A percentile compares a stretch with the other conserved stretches of the same genome.
These are phyloP conservation scores for Sporopachydermia lactativora DNA, from an alignment of 805 yeast genomes.

Conservation along the genomic window DNA sequence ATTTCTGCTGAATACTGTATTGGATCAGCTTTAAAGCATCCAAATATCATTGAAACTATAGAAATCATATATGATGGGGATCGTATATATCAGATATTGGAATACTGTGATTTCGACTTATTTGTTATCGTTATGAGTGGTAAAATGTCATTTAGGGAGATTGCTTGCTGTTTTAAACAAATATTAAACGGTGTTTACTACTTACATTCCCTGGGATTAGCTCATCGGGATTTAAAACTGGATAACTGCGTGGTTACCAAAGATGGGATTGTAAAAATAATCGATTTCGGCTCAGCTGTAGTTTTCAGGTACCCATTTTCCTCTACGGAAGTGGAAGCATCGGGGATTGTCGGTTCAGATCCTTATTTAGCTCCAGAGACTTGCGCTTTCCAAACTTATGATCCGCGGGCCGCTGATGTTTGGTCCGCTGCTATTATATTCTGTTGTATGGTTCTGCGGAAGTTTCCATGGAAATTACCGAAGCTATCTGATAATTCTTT, in stretches of 20 bases:
- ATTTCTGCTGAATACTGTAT: conserved; percentile 92
- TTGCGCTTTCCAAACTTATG: conserved; percentile 66
- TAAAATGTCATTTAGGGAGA: conserved; percentile 67
- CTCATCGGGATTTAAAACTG: conserved; percentile 82
- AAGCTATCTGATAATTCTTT: conserved; percentile 69
- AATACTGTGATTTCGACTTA: conserved; percentile 83
- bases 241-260: conserved; percentile 83
- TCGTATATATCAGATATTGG: conserved; percentile 83
- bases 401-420: conserved; percentile 86
- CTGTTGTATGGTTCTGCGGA: conserved; percentile 83
- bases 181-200: conserved; percentile 69
- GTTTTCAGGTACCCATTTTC: conserved; percentile 82
- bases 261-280: conserved; percentile 76
- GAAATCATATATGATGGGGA: conserved; percentile 86
- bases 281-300: conserved; percentile 89
- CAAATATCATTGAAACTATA: conserved; percentile 80
- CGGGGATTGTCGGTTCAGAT: conserved; percentile 80
- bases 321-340: conserved; percentile 56
- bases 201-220: conserved; percentile 71
- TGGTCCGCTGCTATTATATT: conserved; percentile 89
- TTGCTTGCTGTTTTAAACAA: conserved; percentile 83
- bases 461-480: conserved; percentile 94
- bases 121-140: conserved; percentile 93
- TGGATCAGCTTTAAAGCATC: conserved; percentile 80
- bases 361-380: conserved; percentile 91